Conservation (phyloP, 306 rosid genomes). For the Lupinus albus region DNA sequence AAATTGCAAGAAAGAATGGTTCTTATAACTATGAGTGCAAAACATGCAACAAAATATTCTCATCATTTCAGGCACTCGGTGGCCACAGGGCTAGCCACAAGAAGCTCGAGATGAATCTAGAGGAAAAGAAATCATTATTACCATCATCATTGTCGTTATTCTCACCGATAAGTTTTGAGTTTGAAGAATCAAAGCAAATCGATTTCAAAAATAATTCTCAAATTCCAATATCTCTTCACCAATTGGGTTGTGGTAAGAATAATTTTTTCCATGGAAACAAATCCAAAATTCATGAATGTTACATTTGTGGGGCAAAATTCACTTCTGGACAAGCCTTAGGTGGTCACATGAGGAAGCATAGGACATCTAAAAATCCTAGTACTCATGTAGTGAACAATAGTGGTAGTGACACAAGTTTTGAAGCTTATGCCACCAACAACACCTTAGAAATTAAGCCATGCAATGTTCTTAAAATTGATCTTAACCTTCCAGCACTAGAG, state of each 20-base stretch:
- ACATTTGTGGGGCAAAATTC: conserved; percentile 86
- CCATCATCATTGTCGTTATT: neutral
- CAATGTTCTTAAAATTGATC: conserved; percentile 69
- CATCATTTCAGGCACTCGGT: conserved; percentile 98
- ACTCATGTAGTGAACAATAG: neutral
- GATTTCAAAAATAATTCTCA: conserved; percentile 14
- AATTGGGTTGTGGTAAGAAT: conserved; percentile 33
- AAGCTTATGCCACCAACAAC: neutral
- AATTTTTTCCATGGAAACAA: conserved; percentile 22
- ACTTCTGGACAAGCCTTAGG: conserved; percentile 91
- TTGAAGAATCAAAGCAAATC: conserved; percentile 35
- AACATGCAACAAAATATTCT: conserved; percentile 81
- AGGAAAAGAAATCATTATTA: conserved; percentile 38
- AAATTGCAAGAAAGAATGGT: conserved; percentile 31
- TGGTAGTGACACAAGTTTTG: neutral
- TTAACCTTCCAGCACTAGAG: conserved; percentile 93
- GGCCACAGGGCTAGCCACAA: conserved; percentile 98
- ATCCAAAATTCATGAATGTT: conserved; percentile 81
- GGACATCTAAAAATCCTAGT: conserved; percentile 39
- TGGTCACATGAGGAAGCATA: conserved; percentile 94
- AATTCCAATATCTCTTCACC: conserved; percentile 35
- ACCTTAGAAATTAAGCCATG: conserved; percentile 39
- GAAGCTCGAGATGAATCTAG: conserved; percentile 48
- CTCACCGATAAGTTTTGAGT: neutral
- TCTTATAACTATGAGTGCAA: conserved; percentile 76